phyloP scores from a whole-genome alignment of 345 rosid genomes.

The Eucalyptus urophylla region DNA sequence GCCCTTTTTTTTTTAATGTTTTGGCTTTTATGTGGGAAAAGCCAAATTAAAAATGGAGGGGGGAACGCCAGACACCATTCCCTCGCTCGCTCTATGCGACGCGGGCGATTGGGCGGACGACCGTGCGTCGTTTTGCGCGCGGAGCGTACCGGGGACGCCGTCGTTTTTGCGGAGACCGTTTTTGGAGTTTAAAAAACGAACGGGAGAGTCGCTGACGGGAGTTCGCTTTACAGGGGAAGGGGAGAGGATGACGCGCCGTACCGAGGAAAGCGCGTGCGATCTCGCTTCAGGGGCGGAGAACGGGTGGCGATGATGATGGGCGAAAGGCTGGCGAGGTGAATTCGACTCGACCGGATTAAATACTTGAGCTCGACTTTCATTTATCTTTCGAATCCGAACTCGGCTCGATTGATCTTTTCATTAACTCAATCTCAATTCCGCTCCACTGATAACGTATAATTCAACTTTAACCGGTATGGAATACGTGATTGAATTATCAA shows the following conservation, averaged over 20 bases:
- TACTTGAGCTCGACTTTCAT: neutral
- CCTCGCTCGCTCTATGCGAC: too few species aligned
- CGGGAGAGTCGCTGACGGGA: conserved; percentile 18
- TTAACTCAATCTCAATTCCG: neutral
- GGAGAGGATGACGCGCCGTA: neutral
- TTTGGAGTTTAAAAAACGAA: neutral
- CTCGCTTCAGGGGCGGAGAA: neutral
- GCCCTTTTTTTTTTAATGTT: neutral
- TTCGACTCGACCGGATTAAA: neutral
- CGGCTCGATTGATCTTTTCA: neutral
- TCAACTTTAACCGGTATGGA: neutral
- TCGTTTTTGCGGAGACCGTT: neutral
- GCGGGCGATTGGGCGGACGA: too few species aligned
- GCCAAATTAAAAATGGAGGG: neutral
- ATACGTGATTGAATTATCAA: neutral
- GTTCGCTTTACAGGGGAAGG: conserved; percentile 13
- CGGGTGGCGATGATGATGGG: neutral
- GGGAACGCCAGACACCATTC: too few species aligned
- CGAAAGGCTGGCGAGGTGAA: too few species aligned
- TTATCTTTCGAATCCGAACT: neutral
- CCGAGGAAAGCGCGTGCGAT: neutral
- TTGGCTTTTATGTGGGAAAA: neutral
- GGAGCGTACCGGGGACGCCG: neutral
- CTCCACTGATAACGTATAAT: fast-evolving
- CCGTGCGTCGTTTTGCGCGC: neutral